phyloP scores from a whole-genome alignment of 805 yeast genomes.

The Kregervanrija fluxuum region DNA sequence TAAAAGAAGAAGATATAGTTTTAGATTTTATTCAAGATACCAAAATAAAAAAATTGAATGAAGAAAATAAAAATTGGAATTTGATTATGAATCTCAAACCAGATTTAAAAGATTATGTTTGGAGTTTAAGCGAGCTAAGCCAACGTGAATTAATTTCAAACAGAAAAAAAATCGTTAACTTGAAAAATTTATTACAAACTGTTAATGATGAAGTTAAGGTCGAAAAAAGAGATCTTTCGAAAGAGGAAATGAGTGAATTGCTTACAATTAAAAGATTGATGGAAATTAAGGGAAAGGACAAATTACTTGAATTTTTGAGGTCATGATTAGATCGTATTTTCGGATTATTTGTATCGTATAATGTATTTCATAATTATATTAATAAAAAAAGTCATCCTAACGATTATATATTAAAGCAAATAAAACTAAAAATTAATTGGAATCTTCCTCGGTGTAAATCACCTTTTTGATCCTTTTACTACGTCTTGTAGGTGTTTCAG shows the following conservation, averaged over 20 bases:
- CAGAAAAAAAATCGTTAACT: constrained; percentile 31
- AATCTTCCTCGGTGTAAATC: no score
- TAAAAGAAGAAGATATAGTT: constrained; percentile 62
- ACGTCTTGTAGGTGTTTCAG: no score
- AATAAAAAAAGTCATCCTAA: no score
- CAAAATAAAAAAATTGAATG: constrained; percentile 29
- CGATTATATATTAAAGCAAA: no score
- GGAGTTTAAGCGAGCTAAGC: constrained; percentile 27
- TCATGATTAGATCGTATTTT: neutral
- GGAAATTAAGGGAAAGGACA: constrained; percentile 62
- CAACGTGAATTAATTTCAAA: constrained; percentile 24
- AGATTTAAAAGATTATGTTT: constrained; percentile 23
- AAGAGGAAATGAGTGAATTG: constrained; percentile 45
- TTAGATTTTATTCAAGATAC: constrained; percentile 61
- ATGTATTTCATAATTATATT: no score
- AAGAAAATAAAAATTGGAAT: constrained; percentile 22
- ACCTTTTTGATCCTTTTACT: no score
- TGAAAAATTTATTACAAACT: constrained; percentile 40
- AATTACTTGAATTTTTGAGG: constrained; percentile 51
- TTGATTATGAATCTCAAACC: constrained; percentile 23
- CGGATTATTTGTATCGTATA: neutral
- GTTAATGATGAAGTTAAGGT: constrained; percentile 22
- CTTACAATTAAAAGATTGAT: constrained; percentile 52
- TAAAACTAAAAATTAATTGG: no score
- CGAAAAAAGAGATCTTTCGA: constrained; percentile 12